Percentiles rank a stretch among this genome's conserved stretches.
phyloP scores from a whole-genome alignment of 2,329 filamentous ascomycete genomes.

The Fusarium sp. region DNA sequence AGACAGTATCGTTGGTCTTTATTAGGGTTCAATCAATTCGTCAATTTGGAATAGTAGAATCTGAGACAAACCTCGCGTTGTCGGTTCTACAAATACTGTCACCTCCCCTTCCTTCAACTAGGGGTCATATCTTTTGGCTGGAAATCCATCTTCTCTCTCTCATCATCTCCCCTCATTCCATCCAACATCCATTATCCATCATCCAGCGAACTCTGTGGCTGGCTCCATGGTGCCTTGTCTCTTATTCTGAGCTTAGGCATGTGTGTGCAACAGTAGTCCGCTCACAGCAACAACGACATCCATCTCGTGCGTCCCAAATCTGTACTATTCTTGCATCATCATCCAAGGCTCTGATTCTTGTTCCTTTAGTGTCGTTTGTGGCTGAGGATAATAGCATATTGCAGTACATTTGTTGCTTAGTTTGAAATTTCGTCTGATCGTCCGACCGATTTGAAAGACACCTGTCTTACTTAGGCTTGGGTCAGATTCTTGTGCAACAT shows the following conservation, averaged over 20 bases:
- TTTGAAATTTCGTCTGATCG: conserved; percentile 23
- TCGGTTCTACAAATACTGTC: conserved; percentile 16
- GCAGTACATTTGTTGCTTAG: conserved; percentile 22
- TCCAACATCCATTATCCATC: conserved; percentile 1
- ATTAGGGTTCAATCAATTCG: background rate
- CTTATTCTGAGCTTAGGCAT: conserved; percentile 36
- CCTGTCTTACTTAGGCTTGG: conserved; percentile 1
- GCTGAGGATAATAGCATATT: conserved; percentile 28
- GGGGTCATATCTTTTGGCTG: background rate
- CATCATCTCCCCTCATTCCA: conserved; percentile 27
- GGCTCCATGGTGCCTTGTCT: conserved; percentile 28
- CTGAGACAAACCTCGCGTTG: background rate
- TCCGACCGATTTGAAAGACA: conserved; percentile 23
- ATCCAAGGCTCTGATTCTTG: conserved; percentile 24
- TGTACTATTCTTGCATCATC: conserved; percentile 24
- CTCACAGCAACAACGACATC: conserved; percentile 36
- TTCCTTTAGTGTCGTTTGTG: conserved; percentile 27
- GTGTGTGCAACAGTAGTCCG: conserved; percentile 37
- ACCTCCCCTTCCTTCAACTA: background rate
- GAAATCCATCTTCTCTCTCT: conserved; percentile 9
- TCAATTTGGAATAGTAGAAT: background rate
- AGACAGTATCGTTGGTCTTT: background rate
- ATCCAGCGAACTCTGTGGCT: conserved; percentile 21
- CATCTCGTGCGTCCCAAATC: conserved; percentile 36
- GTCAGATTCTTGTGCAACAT: conserved; percentile 25